phyloP scores from a whole-genome alignment of 495 filamentous ascomycete genomes.

The Penicillium bialowiezense region DNA sequence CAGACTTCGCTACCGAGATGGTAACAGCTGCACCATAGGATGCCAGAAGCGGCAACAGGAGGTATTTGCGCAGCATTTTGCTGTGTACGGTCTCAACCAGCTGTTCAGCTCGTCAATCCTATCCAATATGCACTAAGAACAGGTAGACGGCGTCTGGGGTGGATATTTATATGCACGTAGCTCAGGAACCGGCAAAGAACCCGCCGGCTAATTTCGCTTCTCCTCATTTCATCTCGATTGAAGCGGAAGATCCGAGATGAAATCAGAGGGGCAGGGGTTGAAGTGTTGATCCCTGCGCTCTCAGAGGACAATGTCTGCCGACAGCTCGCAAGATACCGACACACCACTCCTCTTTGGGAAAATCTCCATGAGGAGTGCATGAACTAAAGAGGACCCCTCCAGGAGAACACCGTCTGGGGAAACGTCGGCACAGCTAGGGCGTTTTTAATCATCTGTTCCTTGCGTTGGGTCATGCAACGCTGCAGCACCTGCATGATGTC shows the following conservation, averaged over 20 bases:
- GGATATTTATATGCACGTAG: neutral
- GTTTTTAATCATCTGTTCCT: neutral
- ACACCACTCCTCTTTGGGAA: constrained; percentile 12
- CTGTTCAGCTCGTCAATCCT: constrained; percentile 6
- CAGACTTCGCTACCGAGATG: constrained; percentile 43
- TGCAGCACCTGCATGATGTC: neutral
- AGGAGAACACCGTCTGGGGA: neutral
- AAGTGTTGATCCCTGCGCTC: constrained; percentile 8
- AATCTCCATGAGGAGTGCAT: constrained; percentile 23
- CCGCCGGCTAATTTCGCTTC: neutral
- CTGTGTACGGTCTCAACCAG: neutral
- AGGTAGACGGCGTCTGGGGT: neutral
- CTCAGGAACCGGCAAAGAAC: neutral
- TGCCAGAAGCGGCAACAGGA: constrained; percentile 29
- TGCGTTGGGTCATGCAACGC: neutral
- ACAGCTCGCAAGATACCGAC: constrained; percentile 3
- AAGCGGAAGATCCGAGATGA: neutral
- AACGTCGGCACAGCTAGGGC: constrained; percentile 15
- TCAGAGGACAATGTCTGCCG: neutral
- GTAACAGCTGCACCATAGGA: constrained; percentile 27
- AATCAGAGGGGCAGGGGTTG: neutral
- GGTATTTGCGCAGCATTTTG: constrained; percentile 21
- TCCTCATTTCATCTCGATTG: neutral
- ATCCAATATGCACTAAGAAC: neutral
- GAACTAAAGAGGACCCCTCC: neutral